These are phyloP conservation scores for Rhynchospora breviuscula DNA, from an alignment of 176 grass and related monocot species.

Conservation along the genomic window DNA sequence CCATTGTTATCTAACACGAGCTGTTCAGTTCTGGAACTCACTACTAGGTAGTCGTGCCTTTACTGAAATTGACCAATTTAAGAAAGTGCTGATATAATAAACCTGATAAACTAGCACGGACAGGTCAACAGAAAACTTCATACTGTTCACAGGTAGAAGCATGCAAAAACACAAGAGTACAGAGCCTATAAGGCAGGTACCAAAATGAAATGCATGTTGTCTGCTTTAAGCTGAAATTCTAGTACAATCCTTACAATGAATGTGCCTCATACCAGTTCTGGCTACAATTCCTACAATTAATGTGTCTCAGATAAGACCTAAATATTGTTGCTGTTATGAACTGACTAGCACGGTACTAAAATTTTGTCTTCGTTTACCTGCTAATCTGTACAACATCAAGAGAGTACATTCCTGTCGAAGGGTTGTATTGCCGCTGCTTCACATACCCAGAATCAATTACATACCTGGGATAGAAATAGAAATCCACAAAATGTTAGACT, in stretches of 20 bases:
- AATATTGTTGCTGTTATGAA: neutral
- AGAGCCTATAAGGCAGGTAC: neutral
- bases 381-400: slow-evolving; percentile 96
- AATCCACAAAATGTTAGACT: neutral
- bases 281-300: neutral
- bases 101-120: neutral
- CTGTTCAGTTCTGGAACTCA: neutral
- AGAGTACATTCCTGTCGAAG: slow-evolving; percentile 93
- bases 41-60: neutral
- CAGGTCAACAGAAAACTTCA: neutral
- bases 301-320: neutral
- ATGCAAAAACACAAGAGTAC: neutral
- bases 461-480: slow-evolving; percentile 47
- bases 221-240: neutral
- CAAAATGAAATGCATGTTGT: neutral
- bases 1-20: neutral
- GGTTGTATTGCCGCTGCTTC: slow-evolving; percentile 94
- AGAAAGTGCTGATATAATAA: neutral
- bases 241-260: neutral
- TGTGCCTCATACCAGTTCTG: neutral
- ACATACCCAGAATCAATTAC: slow-evolving; percentile 96
- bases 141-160: neutral
- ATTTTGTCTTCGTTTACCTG: slow-evolving; percentile 45
- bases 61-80: neutral
- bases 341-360: neutral